These are phyloP conservation scores for Stachybotrys chartarum DNA, from an alignment of 2,329 filamentous ascomycete species.

Conservation along the genomic window DNA sequence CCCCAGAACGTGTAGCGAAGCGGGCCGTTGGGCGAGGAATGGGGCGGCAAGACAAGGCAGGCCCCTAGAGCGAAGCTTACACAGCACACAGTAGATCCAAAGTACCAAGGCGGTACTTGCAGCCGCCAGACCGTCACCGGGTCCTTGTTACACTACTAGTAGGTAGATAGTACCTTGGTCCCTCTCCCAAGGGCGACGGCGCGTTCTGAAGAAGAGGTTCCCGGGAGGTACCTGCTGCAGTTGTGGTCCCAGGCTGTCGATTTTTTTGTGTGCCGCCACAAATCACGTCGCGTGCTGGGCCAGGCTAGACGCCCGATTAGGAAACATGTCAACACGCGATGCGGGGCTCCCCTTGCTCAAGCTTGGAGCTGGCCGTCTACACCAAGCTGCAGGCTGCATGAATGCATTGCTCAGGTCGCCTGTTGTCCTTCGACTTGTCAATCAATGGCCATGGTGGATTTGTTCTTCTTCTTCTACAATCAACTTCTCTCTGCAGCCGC, in stretches of 20 bases:
- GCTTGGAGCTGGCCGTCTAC: background rate
- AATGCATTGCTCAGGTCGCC: background rate
- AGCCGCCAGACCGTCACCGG: no score
- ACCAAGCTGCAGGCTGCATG: background rate
- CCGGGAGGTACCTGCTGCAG: background rate
- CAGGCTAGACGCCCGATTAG: conserved; percentile 19
- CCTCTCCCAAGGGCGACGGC: background rate
- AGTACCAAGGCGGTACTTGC: no score
- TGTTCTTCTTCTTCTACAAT: no score
- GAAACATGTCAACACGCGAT: conserved; percentile 29
- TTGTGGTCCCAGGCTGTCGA: background rate
- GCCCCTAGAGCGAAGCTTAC: no score
- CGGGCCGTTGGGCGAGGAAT: background rate
- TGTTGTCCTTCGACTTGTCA: no score
- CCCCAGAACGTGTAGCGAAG: background rate
- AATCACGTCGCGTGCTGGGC: conserved; percentile 23
- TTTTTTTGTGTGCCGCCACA: conserved; percentile 4
- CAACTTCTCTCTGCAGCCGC: no score
- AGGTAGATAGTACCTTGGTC: no score
- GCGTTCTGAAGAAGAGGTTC: background rate
- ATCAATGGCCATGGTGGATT: no score
- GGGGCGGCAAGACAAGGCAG: background rate
- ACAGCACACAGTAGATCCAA: no score
- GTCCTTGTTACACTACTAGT: no score
- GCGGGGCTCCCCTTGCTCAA: background rate